Evolutionary conservation across 148 eudicot species (phyloP), one percentile per base, ranked within the genome.

Genomic region (Camellia japonica): DNA sequence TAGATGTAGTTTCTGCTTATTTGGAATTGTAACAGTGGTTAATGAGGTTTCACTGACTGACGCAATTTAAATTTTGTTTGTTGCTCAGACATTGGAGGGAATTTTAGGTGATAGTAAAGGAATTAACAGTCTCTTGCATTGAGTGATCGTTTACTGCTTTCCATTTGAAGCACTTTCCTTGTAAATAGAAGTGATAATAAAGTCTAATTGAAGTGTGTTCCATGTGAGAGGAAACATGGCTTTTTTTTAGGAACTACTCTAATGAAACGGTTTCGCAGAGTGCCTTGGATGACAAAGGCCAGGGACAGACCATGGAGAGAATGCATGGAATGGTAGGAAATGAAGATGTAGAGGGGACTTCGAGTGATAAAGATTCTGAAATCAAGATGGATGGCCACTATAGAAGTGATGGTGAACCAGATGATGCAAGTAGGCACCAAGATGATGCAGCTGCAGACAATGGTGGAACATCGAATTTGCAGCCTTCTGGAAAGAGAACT

Each of bases 201-300:
- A 65, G 47, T 65, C 43, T 19, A 54, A 74, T 23, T 47, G 43
- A 41, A 58, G 80, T 30, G 38, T 30, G 38, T 82, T 90, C 81
- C 73, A 93, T 89, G 94, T 76, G 70, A 87, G 62, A 73, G 82
- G 38, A 30, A 30, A 78, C 60, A 93, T 95, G 97, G 90, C 93
- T 11, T 91, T 88, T 88, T 83, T 88, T 80, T 83, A 88, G 92
- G 85, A 91, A 90, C 77, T 88, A 86, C 76, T 75, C 91, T 0
- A 82, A 80, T 80, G 92, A 82, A 79, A 66, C 87, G 44, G 84
- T 82, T 19, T 81, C 87, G 18, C 87, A 88, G 44, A 86, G 89
- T 78, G 88, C 80, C 47, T 81, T 83, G 82, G 87, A 90, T 71
- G 97, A 87, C 68, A 88, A 88, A 79, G 82, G 81, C 64, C 78